Evolutionary conservation across 192 early-diverging fungal species (phyloP).

Genomic region (Jimgerdemannia flammicorona): DNA sequence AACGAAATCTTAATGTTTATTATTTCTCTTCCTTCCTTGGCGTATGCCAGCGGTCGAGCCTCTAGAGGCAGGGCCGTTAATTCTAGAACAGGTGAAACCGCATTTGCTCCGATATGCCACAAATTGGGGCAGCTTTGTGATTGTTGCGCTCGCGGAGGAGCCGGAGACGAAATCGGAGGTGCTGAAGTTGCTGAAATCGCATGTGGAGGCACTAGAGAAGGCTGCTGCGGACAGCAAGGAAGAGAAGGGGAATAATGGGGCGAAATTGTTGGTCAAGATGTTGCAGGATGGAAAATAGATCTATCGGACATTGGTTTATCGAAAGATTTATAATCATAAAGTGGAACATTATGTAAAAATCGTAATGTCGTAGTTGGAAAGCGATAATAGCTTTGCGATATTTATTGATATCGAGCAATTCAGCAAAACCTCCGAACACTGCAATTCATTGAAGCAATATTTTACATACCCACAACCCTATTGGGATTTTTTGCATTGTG

Average conservation of each 20-base stretch:
- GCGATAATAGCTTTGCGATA: no score
- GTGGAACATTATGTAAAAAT: no score
- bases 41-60: conserved; percentile 2
- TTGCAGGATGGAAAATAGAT: conserved; percentile 18
- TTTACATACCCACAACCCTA: no score
- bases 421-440: no score
- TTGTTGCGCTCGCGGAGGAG: conserved; percentile 33
- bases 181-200: conserved; percentile 47
- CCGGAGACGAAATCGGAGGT: conserved; percentile 17
- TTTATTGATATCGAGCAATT: no score
- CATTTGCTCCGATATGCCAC: conserved; percentile 32
- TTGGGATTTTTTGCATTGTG: no score
- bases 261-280: conserved; percentile 7
- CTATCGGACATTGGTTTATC: background rate
- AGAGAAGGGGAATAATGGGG: conserved; percentile 1
- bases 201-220: conserved; percentile 48
- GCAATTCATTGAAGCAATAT: no score
- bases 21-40: background rate
- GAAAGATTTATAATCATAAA: no score
- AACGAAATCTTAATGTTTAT: conserved; percentile 1
- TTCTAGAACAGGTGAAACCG: conserved; percentile 23
- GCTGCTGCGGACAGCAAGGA: conserved; percentile 12
- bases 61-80: conserved; percentile 27
- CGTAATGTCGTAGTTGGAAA: no score
- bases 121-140: conserved; percentile 34